Evolutionary conservation across 2,329 filamentous ascomycete species (phyloP), one percentile per base, ranked within the genome.

Genomic region (Chaetothyriales sp.): DNA sequence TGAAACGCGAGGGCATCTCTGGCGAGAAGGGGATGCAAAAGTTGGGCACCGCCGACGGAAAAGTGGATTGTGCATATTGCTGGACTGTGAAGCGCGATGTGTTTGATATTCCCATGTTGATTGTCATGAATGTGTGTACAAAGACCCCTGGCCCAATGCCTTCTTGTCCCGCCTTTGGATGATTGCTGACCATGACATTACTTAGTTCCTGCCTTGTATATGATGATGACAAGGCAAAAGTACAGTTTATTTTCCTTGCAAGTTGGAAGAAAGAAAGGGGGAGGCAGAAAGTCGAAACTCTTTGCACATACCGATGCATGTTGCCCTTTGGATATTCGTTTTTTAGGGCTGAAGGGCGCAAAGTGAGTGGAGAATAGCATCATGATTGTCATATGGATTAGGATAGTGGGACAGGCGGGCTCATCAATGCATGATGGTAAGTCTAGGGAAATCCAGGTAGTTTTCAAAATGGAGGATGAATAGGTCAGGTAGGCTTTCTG

Each of bases 41-140:
- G 62, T 76, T 95, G 12, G 86, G 78, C 0, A 74, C 86, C 62
- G 84, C 80, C 64, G 88, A 94, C 62, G 90, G 89, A 49, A 89
- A 92, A 68, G 84, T 96, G 51, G 86, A 94, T 64, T 95, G 89
- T 71, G 88, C 85, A 61, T 95, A 93, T 69, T 94, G 86, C 71
- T 96, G 90, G 89, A 90, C 86, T 56, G 89, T 96, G 55, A 95
- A 95, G 71, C 77, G 90, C 56, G 92, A 98, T 67, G 86, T 92
- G 43, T 96, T 96, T 70, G 90, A 96, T 70, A 95, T 96, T 67
- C 92, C 92, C 19, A 95, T 95, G 87, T 75, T 96, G 71, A 93
- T 96, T 67, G 86, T 95, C 63, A 90, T 96, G 73, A 95, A 95
- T 71, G 92, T 95, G 67, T 83, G 89, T 82, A 7, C 49, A 19